Conservation (phyloP, 257 asterid species). For the Solanum sitiens region DNA sequence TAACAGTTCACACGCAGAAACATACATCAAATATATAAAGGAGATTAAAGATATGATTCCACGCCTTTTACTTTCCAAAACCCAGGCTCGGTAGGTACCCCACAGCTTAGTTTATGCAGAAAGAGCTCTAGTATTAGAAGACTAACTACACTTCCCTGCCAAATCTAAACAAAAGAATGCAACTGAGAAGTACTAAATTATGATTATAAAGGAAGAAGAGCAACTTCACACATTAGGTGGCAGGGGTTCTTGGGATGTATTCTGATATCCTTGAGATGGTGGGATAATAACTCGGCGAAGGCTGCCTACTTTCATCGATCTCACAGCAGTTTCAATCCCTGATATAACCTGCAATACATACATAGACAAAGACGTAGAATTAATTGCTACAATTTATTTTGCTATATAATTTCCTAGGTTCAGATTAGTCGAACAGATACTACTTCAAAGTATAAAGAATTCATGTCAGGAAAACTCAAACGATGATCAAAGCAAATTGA, state of each 20-base stretch:
- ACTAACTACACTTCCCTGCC: neutral
- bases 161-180: neutral
- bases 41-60: neutral
- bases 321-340: conserved; percentile 70
- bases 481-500: neutral
- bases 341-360: conserved; percentile 48
- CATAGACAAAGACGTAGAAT: neutral
- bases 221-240: conserved; percentile 66
- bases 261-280: conserved; percentile 80
- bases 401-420: neutral
- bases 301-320: conserved; percentile 83
- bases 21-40: neutral
- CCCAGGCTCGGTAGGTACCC: neutral
- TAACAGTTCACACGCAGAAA: neutral
- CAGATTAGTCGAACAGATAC: neutral
- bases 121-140: neutral
- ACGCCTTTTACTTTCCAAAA: neutral
- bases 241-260: conserved; percentile 67
- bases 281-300: conserved; percentile 75
- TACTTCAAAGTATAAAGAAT: neutral
- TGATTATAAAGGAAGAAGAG: neutral
- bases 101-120: neutral
- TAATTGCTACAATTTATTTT: neutral
- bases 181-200: neutral
- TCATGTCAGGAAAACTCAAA: neutral